Conservation (phyloP, 352 stramenopile genomes). For the Phytopythium oedochilum region DNA sequence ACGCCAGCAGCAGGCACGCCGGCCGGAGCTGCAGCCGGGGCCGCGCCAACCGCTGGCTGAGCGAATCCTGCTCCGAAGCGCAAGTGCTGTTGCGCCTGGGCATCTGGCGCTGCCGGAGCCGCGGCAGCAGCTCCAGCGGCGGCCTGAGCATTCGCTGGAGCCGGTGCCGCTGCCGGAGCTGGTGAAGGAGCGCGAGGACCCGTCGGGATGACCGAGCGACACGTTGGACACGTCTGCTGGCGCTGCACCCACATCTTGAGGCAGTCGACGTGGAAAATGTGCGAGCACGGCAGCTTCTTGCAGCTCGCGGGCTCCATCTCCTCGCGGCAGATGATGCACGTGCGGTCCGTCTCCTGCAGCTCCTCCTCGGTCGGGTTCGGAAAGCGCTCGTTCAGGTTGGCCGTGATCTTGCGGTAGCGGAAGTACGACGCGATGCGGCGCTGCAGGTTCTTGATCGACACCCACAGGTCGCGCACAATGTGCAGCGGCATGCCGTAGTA, state of each 20-base stretch:
- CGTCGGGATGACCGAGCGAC: conserved; percentile 92
- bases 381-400: conserved; percentile 96
- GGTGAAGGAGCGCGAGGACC: conserved; percentile 36
- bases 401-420: conserved; percentile 93
- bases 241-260: conserved; percentile 98
- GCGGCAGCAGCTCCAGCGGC: conserved; percentile 13
- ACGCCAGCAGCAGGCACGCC: not conserved
- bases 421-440: conserved; percentile 83
- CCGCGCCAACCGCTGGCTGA: conserved; percentile 7
- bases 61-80: conserved; percentile 24
- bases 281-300: conserved; percentile 96
- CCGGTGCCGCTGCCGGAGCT: conserved; percentile 29
- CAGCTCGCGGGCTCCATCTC: conserved; percentile 86
- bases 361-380: conserved; percentile 93
- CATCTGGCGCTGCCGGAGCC: not conserved
- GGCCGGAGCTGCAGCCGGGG: not conserved
- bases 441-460: conserved; percentile 87
- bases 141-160: conserved; percentile 15
- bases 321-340: conserved; percentile 97
- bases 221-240: conserved; percentile 98
- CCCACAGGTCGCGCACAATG: conserved; percentile 96
- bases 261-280: conserved; percentile 98
- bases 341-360: conserved; percentile 89
- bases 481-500: conserved; percentile 98
- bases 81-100: conserved; percentile 15